Evolutionary conservation across 176 grass and related monocot species (phyloP), one percentile per base, ranked within the genome.

Genomic region (Lolium perenne): DNA sequence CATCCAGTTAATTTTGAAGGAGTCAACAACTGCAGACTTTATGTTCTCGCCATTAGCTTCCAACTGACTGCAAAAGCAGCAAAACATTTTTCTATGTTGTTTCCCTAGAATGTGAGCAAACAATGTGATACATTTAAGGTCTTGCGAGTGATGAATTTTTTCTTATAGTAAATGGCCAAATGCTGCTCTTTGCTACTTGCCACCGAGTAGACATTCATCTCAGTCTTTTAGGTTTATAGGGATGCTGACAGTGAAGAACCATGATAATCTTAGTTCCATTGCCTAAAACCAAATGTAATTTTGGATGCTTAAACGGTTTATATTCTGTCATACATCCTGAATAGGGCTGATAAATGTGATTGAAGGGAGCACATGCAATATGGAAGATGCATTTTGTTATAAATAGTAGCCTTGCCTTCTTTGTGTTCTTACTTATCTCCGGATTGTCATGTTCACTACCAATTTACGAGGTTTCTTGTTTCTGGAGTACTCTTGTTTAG

Each of bases 401-500:
- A 15, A 76, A 10, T 8, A 74, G 1, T 61, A 61, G 61, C 18
- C 59, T 26, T 41, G 6, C 25, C 2, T 50, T 76, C 2, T 76
- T 76, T 81, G 47, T 40, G 61, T 75, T 75, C 32, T 35, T 29
- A 29, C 1, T 66, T 73, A 10, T 17, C 22, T 63, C 56, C 4
- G 0, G 3, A 47, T 61, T 2, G 0, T 13, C 60, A 43, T 76
- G 22, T 56, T 68, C 29, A 77, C 45, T 66, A 20, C 13, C 48
- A 77, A 41, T 61, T 46, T 80, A 16, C 35, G n/a, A 60, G 38
- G 18, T 63, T 79, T 72, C 55, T 78, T 80, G 57, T 84, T 79
- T 26, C 50, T 83, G 54, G 12, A 45, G 50, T 58, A 25, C 53
- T 35, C 74, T 47, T 80, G 11, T 70, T 56, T 71, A 53, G 49